These are phyloP conservation scores for Candida neerlandica DNA, from an alignment of 1,139 yeast genomes.

Conservation along the genomic window DNA sequence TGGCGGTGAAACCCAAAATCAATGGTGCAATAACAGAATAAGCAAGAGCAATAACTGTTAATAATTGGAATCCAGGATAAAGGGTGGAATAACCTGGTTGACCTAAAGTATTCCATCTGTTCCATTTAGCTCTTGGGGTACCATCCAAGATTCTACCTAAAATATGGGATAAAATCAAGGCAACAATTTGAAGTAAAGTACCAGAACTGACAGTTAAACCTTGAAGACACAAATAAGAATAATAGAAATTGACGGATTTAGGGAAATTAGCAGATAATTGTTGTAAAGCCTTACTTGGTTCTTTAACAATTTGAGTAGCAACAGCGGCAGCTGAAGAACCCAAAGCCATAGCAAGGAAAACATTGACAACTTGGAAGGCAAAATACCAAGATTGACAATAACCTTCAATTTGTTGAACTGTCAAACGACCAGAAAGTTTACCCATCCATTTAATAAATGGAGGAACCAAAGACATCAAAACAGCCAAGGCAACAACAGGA, in stretches of 20 bases:
- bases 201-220: conserved; percentile 46
- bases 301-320: conserved; percentile 56
- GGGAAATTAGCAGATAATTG: conserved; percentile 65
- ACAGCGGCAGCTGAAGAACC: conserved; percentile 79
- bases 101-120: conserved; percentile 42
- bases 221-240: conserved; percentile 51
- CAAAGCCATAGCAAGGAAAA: conserved; percentile 76
- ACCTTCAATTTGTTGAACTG: conserved; percentile 71
- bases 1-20: conserved; percentile 49
- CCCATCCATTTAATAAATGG: conserved; percentile 69
- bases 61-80: conserved; percentile 44
- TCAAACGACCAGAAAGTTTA: conserved; percentile 67
- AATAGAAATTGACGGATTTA: conserved; percentile 70
- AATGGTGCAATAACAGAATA: conserved; percentile 49
- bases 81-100: conserved; percentile 44
- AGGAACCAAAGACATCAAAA: conserved; percentile 82
- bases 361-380: conserved; percentile 88
- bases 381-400: conserved; percentile 86
- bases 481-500: conserved; percentile 80
- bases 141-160: conserved; percentile 49
- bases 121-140: conserved; percentile 54
- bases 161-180: conserved; percentile 47
- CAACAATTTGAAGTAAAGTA: conserved; percentile 42
- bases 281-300: conserved; percentile 58
- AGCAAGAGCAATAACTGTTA: conserved; percentile 40